A percentile compares a stretch with the other conserved stretches of the same genome.
Conservation (phyloP, 192 early-diverging fungal species). For the Gigaspora rosea region DNA sequence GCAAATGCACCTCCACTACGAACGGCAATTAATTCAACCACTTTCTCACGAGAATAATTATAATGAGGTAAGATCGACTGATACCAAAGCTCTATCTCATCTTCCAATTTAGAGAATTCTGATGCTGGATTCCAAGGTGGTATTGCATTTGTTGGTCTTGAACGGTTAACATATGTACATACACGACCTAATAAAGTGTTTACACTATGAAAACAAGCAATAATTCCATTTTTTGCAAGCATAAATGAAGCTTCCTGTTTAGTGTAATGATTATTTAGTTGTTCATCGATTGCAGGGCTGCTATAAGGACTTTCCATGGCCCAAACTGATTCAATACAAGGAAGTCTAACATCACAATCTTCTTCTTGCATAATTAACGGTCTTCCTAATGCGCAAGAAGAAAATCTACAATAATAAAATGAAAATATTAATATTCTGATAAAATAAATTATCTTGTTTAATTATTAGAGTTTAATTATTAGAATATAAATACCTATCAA, state of each 20-base stretch:
- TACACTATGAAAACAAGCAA: slow-evolving; percentile 46
- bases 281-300: slow-evolving; percentile 30
- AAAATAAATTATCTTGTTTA: too few relatives aligned
- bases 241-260: slow-evolving; percentile 7
- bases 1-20: slow-evolving; percentile 39
- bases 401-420: slow-evolving; percentile 32
- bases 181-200: slow-evolving; percentile 48
- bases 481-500: slow-evolving; percentile 50
- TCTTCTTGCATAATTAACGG: slow-evolving; percentile 50
- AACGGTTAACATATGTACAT: slow-evolving; percentile 48
- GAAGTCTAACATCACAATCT: slow-evolving; percentile 51
- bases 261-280: neutral
- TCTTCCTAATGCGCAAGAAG: slow-evolving; percentile 48
- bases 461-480: neutral
- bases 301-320: slow-evolving; percentile 36
- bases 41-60: slow-evolving; percentile 44
- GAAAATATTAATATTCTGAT: neutral
- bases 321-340: slow-evolving; percentile 54
- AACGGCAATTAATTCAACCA: slow-evolving; percentile 34
- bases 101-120: slow-evolving; percentile 47
- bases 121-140: slow-evolving; percentile 48
- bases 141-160: slow-evolving; percentile 35
- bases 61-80: slow-evolving; percentile 37
- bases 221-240: slow-evolving; percentile 28
- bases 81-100: slow-evolving; percentile 42